Evolutionary conservation across 2,329 filamentous ascomycete species (phyloP), one percentile per base, ranked within the genome.

Genomic region (Kalaharituber pfeilii): DNA sequence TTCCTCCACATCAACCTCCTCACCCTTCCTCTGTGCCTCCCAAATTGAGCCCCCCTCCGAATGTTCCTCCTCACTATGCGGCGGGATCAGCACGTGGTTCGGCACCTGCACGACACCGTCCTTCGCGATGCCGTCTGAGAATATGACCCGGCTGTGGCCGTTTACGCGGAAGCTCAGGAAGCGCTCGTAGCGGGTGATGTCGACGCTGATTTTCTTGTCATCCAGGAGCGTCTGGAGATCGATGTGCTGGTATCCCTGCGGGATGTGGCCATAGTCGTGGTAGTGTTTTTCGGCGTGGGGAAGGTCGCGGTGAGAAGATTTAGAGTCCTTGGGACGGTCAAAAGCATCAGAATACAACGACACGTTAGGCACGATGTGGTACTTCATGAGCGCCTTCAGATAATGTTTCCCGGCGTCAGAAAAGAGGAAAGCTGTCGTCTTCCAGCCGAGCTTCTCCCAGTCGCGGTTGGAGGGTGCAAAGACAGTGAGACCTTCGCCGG

Each of bases 31-130:
- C 42, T 39, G 33, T 8, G 33, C 33, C 33, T 39, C 3, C 33
- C 2, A 39, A 1, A 39, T 18, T 18, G 33, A 39, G 5, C 20
- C 13, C 33, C 15, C 13, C 7, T 15, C 15, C 33, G 1, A 13
- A 13, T 39, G 13, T 18, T 39, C 29, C n/a, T 33, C 29, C n/a
- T 33, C 33, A 13, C 20, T 18, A 13, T 5, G 15, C 13, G 86
- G 85, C 42, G 88, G 88, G 59, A 95, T 78, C 55, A 93, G 69
- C 0, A 94, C 78, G 55, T 74, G 74, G 49, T 75, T 73, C 0
- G 91, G 72, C 15, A 89, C 79, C 54, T 94, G 88, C 33, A 94
- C 76, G 13, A 89, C 86, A 28, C 88, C 88, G 65, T 94, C 84
- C 64, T 75, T 77, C 0, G 81, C 83, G 53, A 91, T 67, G 0